Percentiles rank a stretch among this genome's conserved stretches.
Conservation (phyloP, 257 asterid species). For the Capsicum rhomboideum region DNA sequence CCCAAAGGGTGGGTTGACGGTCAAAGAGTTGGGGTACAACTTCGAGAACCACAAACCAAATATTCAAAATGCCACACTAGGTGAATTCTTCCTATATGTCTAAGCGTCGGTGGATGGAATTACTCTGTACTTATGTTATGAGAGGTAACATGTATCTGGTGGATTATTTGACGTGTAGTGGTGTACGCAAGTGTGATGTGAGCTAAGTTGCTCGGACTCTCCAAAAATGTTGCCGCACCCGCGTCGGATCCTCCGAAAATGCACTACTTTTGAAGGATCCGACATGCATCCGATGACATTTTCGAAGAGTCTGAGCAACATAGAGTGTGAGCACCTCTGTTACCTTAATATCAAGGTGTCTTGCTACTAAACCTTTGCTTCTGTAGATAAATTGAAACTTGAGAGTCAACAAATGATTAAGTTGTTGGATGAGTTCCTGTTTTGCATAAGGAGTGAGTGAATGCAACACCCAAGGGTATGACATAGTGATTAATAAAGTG, state of each 20-base stretch:
- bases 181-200: neutral
- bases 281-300: no score
- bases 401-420: neutral
- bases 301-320: no score
- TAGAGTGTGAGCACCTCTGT: neutral
- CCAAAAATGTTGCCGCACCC: no score
- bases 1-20: neutral
- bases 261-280: no score
- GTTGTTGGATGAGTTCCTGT: neutral
- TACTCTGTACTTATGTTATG: neutral
- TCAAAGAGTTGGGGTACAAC: neutral
- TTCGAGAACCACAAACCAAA: neutral
- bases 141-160: neutral
- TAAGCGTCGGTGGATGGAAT: neutral
- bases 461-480: no score
- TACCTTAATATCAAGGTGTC: neutral
- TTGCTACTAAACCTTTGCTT: neutral
- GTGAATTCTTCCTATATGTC: neutral
- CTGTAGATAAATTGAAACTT: neutral
- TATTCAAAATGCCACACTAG: neutral
- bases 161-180: neutral
- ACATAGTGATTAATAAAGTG: no score
- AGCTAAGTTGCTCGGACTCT: no score
- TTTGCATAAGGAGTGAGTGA: neutral
- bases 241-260: no score